Base-by-base conservation (phyloP, 2,329 filamentous ascomycete genomes). In the Pseudogymnoascus sp. region DNA sequence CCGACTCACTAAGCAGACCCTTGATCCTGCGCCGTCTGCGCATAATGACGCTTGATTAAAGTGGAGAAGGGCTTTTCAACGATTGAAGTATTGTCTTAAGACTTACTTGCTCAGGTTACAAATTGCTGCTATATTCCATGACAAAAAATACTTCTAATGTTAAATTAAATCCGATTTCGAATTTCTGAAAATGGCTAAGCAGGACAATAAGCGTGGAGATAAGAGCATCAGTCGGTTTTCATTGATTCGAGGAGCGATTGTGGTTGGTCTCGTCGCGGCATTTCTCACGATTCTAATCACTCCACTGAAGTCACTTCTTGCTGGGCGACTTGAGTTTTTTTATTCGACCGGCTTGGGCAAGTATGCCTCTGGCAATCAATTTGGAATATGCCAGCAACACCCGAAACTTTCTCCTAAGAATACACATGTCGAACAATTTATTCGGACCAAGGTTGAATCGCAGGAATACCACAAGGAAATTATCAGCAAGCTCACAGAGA, bases 401-500 rank as follows among this genome's bases (percentile, higher is more conserved):
- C 18, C 30, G 15, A 35, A 58, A 38, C 56, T 58, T 10, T 35
- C 13, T 23, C 56, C 56, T 10, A 58, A 58, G 12, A 12, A 30
- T 7, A 58, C 30, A 35, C n/a, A 58, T 15, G n/a, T 58, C 6
- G 56, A 58, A 8, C 23, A 38, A 58, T 58, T 58, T 35, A 58
- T 58, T 38, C 56, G 18, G 15, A 12, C 3, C 3, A 58, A 58
- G 30, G 56, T 58, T 15, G 56, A 58, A 35, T 58, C 56, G 6
- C 8, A 7, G 3, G 56, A 58, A 13, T 58, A 59, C 35, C 37
- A 33, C 38, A 41, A 63, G 3, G 30, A 56, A 5, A 58, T 37
- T 7, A 56, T 59, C 23, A 21, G 41, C 10, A 37, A 58, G 28
- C 60, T 63, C 15, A 58, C 41, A 12, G 56, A 18, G 13, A 75